A percentile compares a stretch with the other conserved stretches of the same genome.
These are phyloP conservation scores for Penicillium parvum DNA, from an alignment of 495 filamentous ascomycete species.

Conservation along the genomic window DNA sequence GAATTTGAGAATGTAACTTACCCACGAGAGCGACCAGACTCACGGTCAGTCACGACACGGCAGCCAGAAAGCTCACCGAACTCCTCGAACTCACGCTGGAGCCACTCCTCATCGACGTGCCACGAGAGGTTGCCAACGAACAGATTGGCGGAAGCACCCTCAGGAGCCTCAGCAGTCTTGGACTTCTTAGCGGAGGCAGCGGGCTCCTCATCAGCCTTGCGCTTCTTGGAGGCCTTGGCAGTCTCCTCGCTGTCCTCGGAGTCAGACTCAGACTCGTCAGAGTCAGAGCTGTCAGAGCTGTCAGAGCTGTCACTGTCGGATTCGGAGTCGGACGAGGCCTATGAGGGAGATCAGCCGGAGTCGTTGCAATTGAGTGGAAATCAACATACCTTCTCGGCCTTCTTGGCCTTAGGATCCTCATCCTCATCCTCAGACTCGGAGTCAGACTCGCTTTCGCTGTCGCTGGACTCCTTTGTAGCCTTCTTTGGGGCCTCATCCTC, in stretches of 20 bases:
- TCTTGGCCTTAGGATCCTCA: conserved; percentile 41
- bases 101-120: conserved; percentile 90
- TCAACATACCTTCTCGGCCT: conserved; percentile 36
- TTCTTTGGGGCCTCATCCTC: conserved; percentile 31
- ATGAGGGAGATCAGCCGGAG: conserved; percentile 5
- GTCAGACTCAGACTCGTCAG: conserved; percentile 48
- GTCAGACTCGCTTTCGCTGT: conserved; percentile 31
- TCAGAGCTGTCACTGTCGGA: conserved; percentile 25
- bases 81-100: conserved; percentile 77
- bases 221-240: conserved; percentile 67
- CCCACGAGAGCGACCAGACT: conserved; percentile 82
- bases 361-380: too few relatives aligned
- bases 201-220: conserved; percentile 74
- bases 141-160: conserved; percentile 64
- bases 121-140: conserved; percentile 94
- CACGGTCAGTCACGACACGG: conserved; percentile 80
- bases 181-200: conserved; percentile 70
- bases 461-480: conserved; percentile 19
- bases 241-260: conserved; percentile 45
- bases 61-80: conserved; percentile 73
- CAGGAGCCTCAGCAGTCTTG: conserved; percentile 67
- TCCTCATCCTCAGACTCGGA: conserved; percentile 25
- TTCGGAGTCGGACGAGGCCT: conserved; percentile 25
- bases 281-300: conserved; percentile 34
- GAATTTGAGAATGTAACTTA: conserved; percentile 28